Evolutionary conservation across 805 yeast species (phyloP), one percentile per base, ranked within the genome.

Genomic region (Yarrowia sp.): DNA sequence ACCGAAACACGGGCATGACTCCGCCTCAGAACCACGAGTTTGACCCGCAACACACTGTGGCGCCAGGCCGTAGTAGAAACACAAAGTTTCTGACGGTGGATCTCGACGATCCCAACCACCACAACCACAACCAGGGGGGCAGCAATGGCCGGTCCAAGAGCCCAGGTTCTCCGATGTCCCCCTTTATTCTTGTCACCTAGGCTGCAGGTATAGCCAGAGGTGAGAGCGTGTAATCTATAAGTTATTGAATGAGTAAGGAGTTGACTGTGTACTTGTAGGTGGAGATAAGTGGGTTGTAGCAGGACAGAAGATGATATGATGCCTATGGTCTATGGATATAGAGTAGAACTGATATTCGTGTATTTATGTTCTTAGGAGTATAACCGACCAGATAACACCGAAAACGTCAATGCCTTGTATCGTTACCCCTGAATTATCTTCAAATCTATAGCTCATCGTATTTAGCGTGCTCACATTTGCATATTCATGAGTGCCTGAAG

Each of bases 111-210:
- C 22, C 40, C 40, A 49, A 32, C 40, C 53, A 49, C 12, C 53
- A 49, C 32, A 26, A 26, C 32, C 32, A 26, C 32, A 26, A 26
- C 32, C 32, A 26, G 32, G 32, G 32, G 53, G 53, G 53, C 38
- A 19, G 14, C 59, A 38, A 40, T 40, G 59, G 59, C 35, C 36
- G 63, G 38, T 10, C 63, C 46, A 56, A 42, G 63, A 56, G 63
- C 48, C 63, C 63, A 5, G 48, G 63, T 3, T 22, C 38, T 4
- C 63, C 63, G 35, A 59, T 59, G 53, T 45, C 66, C 14, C 53
- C 66, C 16, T 59, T 59, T 36, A 46, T 46, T 45, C 42, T 46
- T n/a, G 66, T 45, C 43, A 59, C 53, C 53, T 45, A 59, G 32
- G 50, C 59, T 49, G 43, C 59, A 38, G 59, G 59, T 38, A 19